These are phyloP conservation scores for Candida railenensis DNA, from an alignment of 805 yeast genomes.

Conservation along the genomic window DNA sequence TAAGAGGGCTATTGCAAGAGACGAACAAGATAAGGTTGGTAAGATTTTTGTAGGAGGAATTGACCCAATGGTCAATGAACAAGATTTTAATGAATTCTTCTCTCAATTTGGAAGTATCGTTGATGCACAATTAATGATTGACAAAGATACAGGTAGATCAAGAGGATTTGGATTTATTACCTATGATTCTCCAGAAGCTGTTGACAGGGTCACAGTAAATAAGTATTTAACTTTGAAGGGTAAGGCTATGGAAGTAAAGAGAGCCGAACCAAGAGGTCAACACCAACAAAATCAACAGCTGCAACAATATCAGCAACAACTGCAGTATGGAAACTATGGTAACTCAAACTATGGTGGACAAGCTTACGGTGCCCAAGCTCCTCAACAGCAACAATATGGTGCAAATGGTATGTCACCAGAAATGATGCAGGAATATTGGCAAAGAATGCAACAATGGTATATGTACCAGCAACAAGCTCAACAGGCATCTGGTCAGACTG, in stretches of 20 bases:
- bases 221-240: conserved; percentile 84
- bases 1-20: conserved; percentile 94
- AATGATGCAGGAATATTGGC: conserved; percentile 64
- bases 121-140: conserved; percentile 96
- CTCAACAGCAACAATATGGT: conserved; percentile 19
- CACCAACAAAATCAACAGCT: conserved; percentile 45
- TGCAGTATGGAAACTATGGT: conserved; percentile 15
- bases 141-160: conserved; percentile 94
- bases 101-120: conserved; percentile 86
- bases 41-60: conserved; percentile 97
- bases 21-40: conserved; percentile 95
- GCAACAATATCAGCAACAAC: conserved; percentile 24
- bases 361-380: conserved; percentile 19
- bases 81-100: conserved; percentile 83
- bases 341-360: conserved; percentile 28
- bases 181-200: conserved; percentile 91
- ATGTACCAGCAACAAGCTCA: conserved; percentile 56
- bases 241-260: conserved; percentile 77
- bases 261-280: conserved; percentile 80
- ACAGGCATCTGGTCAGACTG: conserved; percentile 19
- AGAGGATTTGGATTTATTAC: conserved; percentile 98
- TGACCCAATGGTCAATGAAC: conserved; percentile 88
- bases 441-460: conserved; percentile 64
- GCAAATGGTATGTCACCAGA: conserved; percentile 44
- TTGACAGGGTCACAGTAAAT: conserved; percentile 80